phyloP scores from a whole-genome alignment of 2,329 filamentous ascomycete genomes.

The Fusarium begoniae region DNA sequence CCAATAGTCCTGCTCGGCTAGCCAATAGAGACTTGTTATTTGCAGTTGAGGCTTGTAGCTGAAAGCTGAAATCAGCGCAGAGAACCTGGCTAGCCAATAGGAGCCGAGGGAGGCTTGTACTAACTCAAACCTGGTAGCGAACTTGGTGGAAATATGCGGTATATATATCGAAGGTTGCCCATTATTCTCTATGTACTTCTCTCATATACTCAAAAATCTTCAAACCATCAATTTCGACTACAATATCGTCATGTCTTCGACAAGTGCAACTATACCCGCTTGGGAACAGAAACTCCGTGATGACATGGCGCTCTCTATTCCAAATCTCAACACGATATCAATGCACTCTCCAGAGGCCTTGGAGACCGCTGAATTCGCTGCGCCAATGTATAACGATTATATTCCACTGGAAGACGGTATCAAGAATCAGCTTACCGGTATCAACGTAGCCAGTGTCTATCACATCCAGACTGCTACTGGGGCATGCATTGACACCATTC shows the following conservation, averaged over 20 bases:
- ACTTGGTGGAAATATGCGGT: background rate
- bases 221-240: fast-evolving
- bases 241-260: fast-evolving
- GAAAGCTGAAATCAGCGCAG: fast-evolving
- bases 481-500: background rate
- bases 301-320: fast-evolving
- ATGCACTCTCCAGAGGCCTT: fast-evolving
- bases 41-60: background rate
- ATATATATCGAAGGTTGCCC: background rate
- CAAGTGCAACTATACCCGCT: background rate
- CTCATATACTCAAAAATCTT: fast-evolving
- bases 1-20: background rate
- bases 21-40: background rate
- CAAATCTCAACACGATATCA: background rate
- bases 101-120: fast-evolving
- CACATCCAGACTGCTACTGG: background rate
- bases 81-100: background rate
- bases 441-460: fast-evolving
- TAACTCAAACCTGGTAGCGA: background rate
- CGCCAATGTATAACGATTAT: fast-evolving
- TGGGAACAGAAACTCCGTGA: background rate
- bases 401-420: fast-evolving
- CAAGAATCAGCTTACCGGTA: background rate
- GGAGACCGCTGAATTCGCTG: fast-evolving
- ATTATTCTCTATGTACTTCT: background rate